Base-by-base conservation (phyloP, 2,329 filamentous ascomycete genomes). In the Bipolaris cookei region DNA sequence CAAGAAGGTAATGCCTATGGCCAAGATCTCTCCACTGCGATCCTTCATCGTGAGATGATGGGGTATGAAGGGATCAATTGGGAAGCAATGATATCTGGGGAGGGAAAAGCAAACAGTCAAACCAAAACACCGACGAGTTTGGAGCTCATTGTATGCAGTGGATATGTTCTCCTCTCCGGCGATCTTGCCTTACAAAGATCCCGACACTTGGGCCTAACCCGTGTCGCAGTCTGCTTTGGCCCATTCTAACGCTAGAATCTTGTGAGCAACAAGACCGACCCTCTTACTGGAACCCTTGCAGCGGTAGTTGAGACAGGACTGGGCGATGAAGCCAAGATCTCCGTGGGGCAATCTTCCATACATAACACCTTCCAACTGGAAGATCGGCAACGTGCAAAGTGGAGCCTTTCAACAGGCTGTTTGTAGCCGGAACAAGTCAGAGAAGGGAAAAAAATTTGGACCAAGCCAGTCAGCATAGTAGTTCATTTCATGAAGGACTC, bases 1-100 rank as follows among this genome's bases (percentile, higher is more conserved):
- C 37, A 77, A 66, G 62, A 79, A 78, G 13, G 67, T 64, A 41
- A 77, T 65, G 51, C 71, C 74, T 45, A 75, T 63, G 30, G 54
- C 66, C 32, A 67, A 54, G 16, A 73, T 60, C 55, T 71, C 63
- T 44, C 63, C 63, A 47, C 70, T 61, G 48, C 70, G 64, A 48
- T 73, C 66, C 47, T 68, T 51, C 70, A 70, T 70, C 7, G n/a
- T 49, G 34, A 28, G 35, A 20, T 35, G 39, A 21, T 47, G 34
- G 34, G 51, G 47, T 46, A 46, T 51, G 35, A 39, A 30, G 21
- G 10, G 11, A 37, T 30, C 47, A 34, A 51, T 23, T 37, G 37
- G 38, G 42, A 39, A 41, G 28, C 34, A 32, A 32, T 38, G 45
- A 46, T 41, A 54, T 51, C 38, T 20, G 45, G 54, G 35, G 41